Base-by-base conservation (phyloP, 306 rosid genomes). In the Sechiopsis laciniata region DNA sequence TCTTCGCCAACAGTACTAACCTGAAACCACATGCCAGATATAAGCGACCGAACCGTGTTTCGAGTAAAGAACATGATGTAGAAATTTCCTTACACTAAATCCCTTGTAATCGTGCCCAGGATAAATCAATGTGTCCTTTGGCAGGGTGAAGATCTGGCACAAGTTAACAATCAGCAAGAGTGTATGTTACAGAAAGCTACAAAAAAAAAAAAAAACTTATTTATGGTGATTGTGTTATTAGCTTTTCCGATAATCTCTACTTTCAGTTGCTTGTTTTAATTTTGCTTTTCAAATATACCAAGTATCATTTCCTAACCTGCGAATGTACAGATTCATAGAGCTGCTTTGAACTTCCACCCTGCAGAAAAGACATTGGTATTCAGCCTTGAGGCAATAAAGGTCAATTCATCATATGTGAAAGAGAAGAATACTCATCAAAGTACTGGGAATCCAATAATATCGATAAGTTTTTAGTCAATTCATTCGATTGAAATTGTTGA, bases 101-200 rank as follows among this genome's bases (percentile, higher is more conserved):
- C 99, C 99, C 75, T 85, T 94, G 90, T 94, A 94, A 80, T 94
- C 97, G 75, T 94, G 99, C 80, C 91, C 97, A 11, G 99, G 97
- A 76, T 86, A 94, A 78, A 91, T 75, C 54, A 84, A 78, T 11
- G 96, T 89, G 55, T 87, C 92, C 84, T 85, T 83, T 9, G 97
- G 95, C 83, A 94, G 80, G 0, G 91, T 81, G 72, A 89, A 89
- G 72, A 94, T 94, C 96, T 94, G 91, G 74, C 68, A 69, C 37
- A 32, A 67, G 42, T 65, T 65, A 19, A 17, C 8, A n/a, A 67
- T 67, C 6, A 67, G 73, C 53, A 17, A 5, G 45, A 37, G 45
- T 37, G 45, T 37, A 6, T 35, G 40, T 37, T 37, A 37, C 45
- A 37, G 45, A 37, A 37, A 37, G 8, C 45, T 67, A 48, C 21